These are phyloP conservation scores for Neofusicoccum ribis DNA, from an alignment of 2,329 filamentous ascomycete species.

Conservation along the genomic window DNA sequence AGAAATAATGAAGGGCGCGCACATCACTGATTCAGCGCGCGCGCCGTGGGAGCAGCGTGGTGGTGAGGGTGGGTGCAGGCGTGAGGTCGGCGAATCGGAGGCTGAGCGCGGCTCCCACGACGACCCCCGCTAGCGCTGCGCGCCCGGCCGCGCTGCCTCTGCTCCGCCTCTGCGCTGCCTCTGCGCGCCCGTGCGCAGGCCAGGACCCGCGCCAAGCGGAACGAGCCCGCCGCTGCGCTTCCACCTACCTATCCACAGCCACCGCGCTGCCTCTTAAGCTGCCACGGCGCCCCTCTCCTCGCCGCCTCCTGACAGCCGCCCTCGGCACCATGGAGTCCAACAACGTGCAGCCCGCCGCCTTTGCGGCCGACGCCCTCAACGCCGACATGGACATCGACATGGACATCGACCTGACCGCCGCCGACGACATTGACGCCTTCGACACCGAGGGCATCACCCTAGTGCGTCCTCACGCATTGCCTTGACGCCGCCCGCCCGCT, in stretches of 20 bases:
- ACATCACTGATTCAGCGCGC: neutral
- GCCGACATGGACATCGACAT: slow-evolving; percentile 33
- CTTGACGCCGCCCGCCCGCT: neutral
- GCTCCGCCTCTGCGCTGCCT: no score
- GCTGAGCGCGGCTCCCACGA: neutral
- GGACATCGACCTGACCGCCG: slow-evolving; percentile 37
- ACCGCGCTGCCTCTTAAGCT: slow-evolving; percentile 1
- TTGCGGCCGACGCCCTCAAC: neutral
- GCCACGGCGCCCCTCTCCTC: neutral
- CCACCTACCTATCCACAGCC: neutral
- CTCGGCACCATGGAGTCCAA: slow-evolving; percentile 6
- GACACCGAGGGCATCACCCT: slow-evolving; percentile 27
- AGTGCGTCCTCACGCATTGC: slow-evolving; percentile 22
- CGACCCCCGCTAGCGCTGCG: neutral
- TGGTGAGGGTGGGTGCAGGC: neutral
- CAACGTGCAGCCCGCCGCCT: slow-evolving; percentile 12
- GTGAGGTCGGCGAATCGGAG: slow-evolving; percentile 11
- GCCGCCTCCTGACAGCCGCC: neutral
- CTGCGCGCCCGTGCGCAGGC: neutral
- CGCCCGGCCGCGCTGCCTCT: neutral
- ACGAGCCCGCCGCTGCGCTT: neutral
- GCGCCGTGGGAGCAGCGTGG: neutral
- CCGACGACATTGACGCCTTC: slow-evolving; percentile 26
- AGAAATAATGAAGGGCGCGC: neutral
- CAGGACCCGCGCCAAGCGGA: neutral